Percentiles rank a stretch among this genome's conserved stretches.
Conservation (phyloP, 441 rosid genomes). For the Pelargonium australe region DNA sequence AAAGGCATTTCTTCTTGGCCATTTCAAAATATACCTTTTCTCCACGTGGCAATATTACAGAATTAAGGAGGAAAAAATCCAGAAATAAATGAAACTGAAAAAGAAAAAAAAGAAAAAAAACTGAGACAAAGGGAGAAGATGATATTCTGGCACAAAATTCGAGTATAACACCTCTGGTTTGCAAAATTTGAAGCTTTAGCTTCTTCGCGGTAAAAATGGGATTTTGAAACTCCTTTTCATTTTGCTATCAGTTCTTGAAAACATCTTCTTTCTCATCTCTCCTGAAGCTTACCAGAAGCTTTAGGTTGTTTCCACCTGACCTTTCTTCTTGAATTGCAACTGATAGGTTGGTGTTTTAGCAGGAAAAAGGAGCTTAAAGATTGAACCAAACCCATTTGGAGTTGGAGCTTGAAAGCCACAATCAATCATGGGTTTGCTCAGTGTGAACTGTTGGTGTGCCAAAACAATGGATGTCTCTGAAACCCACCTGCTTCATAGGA, state of each 20-base stretch:
- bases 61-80: not conserved
- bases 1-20: too few species aligned
- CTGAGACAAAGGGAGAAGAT: not conserved
- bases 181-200: not conserved
- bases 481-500: conserved; percentile 19
- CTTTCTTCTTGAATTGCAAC: not conserved
- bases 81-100: not conserved
- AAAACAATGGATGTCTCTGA: conserved; percentile 14
- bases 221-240: not conserved
- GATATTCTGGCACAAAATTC: not conserved
- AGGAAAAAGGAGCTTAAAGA: not conserved
- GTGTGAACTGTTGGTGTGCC: conserved; percentile 29
- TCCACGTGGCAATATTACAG: conserved; percentile 1
- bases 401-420: conserved; percentile 9
- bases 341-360: not conserved
- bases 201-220: not conserved
- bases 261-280: not conserved
- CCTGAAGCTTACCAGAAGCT: not conserved
- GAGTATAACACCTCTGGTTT: not conserved
- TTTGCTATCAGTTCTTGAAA: not conserved
- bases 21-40: too few species aligned
- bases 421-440: conserved; percentile 37
- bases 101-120: not conserved
- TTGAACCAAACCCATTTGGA: conserved; percentile 11
- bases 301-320: not conserved